These are phyloP conservation scores for Novakomyces olei DNA, from an alignment of 805 yeast species.

Conservation along the genomic window DNA sequence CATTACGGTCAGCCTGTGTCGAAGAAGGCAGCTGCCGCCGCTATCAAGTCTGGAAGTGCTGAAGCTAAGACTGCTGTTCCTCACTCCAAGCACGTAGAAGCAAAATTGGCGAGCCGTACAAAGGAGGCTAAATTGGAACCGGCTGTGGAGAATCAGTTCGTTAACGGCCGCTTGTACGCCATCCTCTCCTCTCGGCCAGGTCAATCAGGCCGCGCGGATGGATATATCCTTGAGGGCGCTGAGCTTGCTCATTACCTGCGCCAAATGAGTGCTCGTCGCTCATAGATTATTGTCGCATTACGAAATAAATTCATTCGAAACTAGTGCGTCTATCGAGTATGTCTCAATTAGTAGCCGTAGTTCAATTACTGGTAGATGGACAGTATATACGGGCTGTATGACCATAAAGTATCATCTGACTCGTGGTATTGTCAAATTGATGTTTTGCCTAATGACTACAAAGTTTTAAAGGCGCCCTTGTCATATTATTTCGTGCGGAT, in stretches of 20 bases:
- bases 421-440: too few species aligned
- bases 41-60: constrained; percentile 22
- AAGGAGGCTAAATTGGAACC: constrained; percentile 63
- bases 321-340: too few species aligned
- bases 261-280: too few species aligned
- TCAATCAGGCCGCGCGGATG: constrained; percentile 99
- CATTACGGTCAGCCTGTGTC: constrained; percentile 91
- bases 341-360: too few species aligned
- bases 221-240: constrained; percentile 99
- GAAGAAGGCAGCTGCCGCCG: constrained; percentile 35
- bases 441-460: too few species aligned
- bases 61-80: constrained; percentile 25
- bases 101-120: constrained; percentile 87
- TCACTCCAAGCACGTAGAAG: constrained; percentile 52
- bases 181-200: constrained; percentile 98
- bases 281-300: too few species aligned
- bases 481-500: too few species aligned
- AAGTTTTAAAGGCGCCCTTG: too few species aligned
- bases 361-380: too few species aligned
- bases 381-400: too few species aligned
- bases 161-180: constrained; percentile 98
- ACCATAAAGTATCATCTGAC: too few species aligned
- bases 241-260: constrained; percentile 99
- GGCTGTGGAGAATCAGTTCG: constrained; percentile 88
- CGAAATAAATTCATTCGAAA: too few species aligned